A percentile compares a stretch with the other conserved stretches of the same genome.
These are phyloP conservation scores for Diaporthe nobilis DNA, from an alignment of 2,329 filamentous ascomycete genomes.

Conservation along the genomic window DNA sequence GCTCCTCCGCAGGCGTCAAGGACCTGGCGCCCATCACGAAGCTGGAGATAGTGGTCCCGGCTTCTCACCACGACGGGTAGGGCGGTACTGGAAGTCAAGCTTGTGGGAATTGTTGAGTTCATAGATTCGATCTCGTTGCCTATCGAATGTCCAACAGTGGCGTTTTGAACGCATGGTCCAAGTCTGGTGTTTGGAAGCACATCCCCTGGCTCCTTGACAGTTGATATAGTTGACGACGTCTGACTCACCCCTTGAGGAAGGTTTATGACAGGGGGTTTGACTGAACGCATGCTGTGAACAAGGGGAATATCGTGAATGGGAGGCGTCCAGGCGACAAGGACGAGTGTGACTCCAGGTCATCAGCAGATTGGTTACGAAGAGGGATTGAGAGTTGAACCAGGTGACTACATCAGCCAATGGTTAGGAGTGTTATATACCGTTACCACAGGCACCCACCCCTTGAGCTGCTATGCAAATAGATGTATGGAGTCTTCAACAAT, in stretches of 20 bases:
- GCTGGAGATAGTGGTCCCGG: constrained; percentile 46
- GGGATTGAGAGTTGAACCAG: neutral
- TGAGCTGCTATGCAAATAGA: neutral
- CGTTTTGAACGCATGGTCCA: neutral
- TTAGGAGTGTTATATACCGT: neutral
- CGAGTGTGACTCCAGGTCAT: neutral
- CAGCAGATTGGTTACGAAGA: neutral
- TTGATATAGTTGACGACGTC: neutral
- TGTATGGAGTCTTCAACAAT: neutral
- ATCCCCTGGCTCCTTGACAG: neutral
- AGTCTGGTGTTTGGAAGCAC: neutral
- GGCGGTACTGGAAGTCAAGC: neutral
- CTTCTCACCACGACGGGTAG: constrained; percentile 40
- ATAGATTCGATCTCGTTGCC: neutral
- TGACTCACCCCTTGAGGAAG: neutral
- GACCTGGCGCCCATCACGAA: constrained; percentile 65
- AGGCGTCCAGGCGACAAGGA: neutral
- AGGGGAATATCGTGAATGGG: neutral
- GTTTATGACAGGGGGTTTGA: neutral
- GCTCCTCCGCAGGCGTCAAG: constrained; percentile 83
- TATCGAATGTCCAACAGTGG: neutral
- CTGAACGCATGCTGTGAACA: neutral
- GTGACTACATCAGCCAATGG: neutral
- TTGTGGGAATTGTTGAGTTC: neutral
- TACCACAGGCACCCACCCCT: neutral